Base-by-base conservation (phyloP, 1,139 yeast genomes). In the Yamadazyma dushanensis region DNA sequence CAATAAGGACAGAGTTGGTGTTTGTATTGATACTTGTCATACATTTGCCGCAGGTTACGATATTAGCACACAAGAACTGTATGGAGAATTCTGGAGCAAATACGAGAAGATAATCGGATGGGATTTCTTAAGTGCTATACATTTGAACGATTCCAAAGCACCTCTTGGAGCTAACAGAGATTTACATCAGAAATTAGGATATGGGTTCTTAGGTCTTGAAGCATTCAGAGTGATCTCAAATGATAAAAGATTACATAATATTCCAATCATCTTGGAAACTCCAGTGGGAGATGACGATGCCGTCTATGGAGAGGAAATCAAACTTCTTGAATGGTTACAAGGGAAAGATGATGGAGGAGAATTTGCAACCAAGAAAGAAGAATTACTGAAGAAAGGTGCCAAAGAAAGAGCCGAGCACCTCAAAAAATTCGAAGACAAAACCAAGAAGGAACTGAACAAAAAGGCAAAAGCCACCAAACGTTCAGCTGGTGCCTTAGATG, bases 11-110 rank as follows among this genome's bases (percentile, higher is more conserved):
- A 70, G 98, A 38, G 81, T 92, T 7, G 98, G 98, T 2, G 96
- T 92, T 1, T 94, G 98, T 58, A 73, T 92, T 13, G 97, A 92
- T 54, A 90, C 97, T 0, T 92, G 97, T 57, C 97, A 92, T 59
- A 72, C 96, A 0, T 88, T 85, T 68, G 97, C 97, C 1, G 96
- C 97, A 0, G 98, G 98, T 1, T 90, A 87, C 59, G 97, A 94
- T 54, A 72, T 92, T 29, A 69, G 75, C 2, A 71, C 73, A 6
- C 70, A 72, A 41, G 76, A 68, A 17, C 57, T 66, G 8, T 86
- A 81, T 59, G 65, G 72, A 16, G 64, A 63, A 32, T 89, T 92
- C 56, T 85, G 96, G 92, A 54, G 61, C 6, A 62, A 78, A 30
- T 92, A 86, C 57, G 97, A 89, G 49, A 58, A 67, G 3, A 69